A percentile compares a stretch with the other conserved stretches of the same genome.
phyloP scores from a whole-genome alignment of 2,329 filamentous ascomycete genomes.

The Microdochium paspali region DNA sequence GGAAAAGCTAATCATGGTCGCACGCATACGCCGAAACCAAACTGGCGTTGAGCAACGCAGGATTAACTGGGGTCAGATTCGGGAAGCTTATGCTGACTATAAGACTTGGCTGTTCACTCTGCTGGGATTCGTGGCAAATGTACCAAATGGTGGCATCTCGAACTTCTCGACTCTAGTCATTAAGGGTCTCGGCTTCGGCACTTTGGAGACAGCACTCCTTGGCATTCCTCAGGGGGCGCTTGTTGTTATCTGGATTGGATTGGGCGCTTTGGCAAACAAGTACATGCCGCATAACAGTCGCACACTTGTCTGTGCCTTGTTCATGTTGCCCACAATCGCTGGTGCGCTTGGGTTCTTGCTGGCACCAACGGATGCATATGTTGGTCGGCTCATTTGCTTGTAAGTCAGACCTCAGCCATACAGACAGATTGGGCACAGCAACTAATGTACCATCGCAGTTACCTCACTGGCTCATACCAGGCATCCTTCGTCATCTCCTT shows the following conservation, averaged over 20 bases:
- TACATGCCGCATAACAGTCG: conserved; percentile 34
- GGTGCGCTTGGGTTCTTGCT: conserved; percentile 49
- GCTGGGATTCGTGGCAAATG: conserved; percentile 41
- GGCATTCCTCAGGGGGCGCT: conserved; percentile 27
- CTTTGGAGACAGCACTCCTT: conserved; percentile 24
- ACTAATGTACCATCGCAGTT: conserved; percentile 8
- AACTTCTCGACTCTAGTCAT: conserved; percentile 55
- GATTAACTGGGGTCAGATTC: conserved; percentile 43
- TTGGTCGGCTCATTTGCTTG: conserved; percentile 47
- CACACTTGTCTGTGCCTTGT: conserved; percentile 43
- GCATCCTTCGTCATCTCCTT: conserved; percentile 29
- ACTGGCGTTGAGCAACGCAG: conserved; percentile 49
- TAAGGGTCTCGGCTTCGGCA: conserved; percentile 43
- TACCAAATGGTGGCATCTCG: conserved; percentile 48
- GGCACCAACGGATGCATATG: conserved; percentile 35
- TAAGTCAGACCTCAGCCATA: conserved; percentile 13
- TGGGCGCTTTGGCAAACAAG: conserved; percentile 26
- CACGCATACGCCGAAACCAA: conserved; percentile 45
- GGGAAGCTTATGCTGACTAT: conserved; percentile 46
- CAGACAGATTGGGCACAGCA: background rate
- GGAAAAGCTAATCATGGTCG: conserved; percentile 45
- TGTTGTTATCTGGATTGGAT: conserved; percentile 29
- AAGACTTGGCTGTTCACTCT: conserved; percentile 50
- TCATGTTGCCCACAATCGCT: conserved; percentile 48
- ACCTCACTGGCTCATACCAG: conserved; percentile 26